A percentile compares a stretch with the other conserved stretches of the same genome.
Conservation (phyloP, 2,329 filamentous ascomycete genomes). For the Claviceps spartinae region DNA sequence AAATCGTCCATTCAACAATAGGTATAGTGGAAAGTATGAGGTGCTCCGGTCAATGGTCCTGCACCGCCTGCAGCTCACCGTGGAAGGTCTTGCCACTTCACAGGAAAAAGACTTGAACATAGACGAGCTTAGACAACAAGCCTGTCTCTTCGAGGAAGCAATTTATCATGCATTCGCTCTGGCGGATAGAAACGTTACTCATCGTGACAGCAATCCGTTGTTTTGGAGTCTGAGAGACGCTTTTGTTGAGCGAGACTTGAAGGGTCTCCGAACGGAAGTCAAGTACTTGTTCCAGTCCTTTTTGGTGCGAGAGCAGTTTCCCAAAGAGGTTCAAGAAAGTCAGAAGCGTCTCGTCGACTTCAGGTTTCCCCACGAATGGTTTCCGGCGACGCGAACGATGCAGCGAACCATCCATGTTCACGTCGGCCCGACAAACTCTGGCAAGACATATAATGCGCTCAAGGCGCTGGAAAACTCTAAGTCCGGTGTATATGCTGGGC, state of each 20-base stretch:
- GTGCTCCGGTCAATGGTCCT: conserved; percentile 22
- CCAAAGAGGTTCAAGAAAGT: conserved; percentile 38
- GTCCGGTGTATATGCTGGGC: conserved; percentile 79
- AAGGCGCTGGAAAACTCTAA: conserved; percentile 66
- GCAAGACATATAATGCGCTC: conserved; percentile 91
- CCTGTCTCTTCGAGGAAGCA: conserved; percentile 29
- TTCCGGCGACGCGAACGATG: conserved; percentile 64
- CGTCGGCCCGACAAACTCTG: conserved; percentile 93
- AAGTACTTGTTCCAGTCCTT: conserved; percentile 56
- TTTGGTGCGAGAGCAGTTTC: conserved; percentile 43
- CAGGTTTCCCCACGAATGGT: conserved; percentile 87
- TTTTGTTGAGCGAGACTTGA: conserved; percentile 39
- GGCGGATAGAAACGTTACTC: conserved; percentile 25
- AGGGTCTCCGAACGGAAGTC: conserved; percentile 43
- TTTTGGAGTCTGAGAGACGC: conserved; percentile 46
- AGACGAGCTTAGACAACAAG: conserved; percentile 30
- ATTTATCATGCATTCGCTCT: conserved; percentile 31
- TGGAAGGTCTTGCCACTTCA: conserved; percentile 15
- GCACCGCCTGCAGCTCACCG: conserved; percentile 21
- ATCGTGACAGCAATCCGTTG: conserved; percentile 34
- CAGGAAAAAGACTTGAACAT: conserved; percentile 18
- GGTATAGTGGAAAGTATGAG: conserved; percentile 16
- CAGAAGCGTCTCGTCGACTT: conserved; percentile 64
- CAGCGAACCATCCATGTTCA: conserved; percentile 82
- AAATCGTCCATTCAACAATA: conserved; percentile 13